Evolutionary conservation across 179 eudicot genomes (phyloP), one percentile per base, ranked within the genome.

Genomic region (Beta corolliflora): DNA sequence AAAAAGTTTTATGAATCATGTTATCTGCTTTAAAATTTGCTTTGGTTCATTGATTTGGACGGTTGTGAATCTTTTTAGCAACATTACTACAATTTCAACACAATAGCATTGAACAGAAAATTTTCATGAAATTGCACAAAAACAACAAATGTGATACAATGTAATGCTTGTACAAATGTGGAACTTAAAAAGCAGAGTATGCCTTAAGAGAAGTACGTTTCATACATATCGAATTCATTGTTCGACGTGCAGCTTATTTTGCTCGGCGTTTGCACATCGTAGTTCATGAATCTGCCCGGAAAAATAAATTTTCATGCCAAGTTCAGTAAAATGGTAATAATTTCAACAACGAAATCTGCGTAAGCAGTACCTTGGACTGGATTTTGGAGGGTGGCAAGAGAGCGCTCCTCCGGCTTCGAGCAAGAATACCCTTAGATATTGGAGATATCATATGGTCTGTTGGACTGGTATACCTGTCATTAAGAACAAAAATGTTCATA

Each of bases 381-480:
- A 79, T 87, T 5, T 9, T 52, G 65, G 90, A 80, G 11, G 97
- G 94, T 11, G 94, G 95, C 76, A 92, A 81, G 46, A 87, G 86
- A 11, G 82, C 64, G 9, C 86, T 78, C 82, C 87, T 89, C 69
- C 88, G 85, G 54, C 69, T 85, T 85, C 93, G 87, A 63, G 91
- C 95, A 53, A 91, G 90, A 54, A 93, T 82, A 15, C 91, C 89
- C 77, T 87, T 93, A 0, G 93, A 89, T 61, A 93, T 82, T 5
- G 95, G 97, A 48, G 97, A 93, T 86, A 93, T 85, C 78, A 89
- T 90, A 15, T 75, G 89, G 86, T 93, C 97, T 60, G 97, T 93
- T 53, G 97, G 97, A 75, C 97, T 93, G 4, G 88, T 91, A 71
- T 92, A 93, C 88, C 94, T 93, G 75, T 72, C 70, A 67, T 59